Conservation (phyloP, 805 yeast species). For the Candida krabiensis region DNA sequence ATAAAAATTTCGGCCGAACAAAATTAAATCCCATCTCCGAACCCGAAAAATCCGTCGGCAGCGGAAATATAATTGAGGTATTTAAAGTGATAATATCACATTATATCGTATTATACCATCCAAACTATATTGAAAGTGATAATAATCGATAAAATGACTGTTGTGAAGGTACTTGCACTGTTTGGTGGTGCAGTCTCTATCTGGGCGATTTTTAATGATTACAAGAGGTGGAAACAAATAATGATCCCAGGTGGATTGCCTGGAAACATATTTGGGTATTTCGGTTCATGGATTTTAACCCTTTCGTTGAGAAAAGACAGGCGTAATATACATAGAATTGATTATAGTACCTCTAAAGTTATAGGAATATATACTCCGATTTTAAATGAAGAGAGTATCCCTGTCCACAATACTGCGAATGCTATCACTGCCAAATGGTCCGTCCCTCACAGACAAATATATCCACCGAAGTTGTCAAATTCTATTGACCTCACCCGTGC, state of each 20-base stretch:
- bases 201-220: conserved; percentile 1
- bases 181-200: too few species aligned
- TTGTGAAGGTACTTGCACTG: too few species aligned
- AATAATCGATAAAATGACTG: too few species aligned
- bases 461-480: not conserved
- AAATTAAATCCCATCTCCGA: too few species aligned
- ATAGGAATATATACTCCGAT: not conserved
- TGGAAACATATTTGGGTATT: conserved; percentile 1
- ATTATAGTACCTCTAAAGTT: not conserved
- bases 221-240: not conserved
- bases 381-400: not conserved
- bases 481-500: not conserved
- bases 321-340: not conserved
- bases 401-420: not conserved
- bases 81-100: too few species aligned
- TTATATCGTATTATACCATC: too few species aligned
- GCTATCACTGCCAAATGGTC: not conserved
- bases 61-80: too few species aligned
- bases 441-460: conserved; percentile 3
- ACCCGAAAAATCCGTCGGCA: too few species aligned
- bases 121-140: too few species aligned
- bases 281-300: not conserved
- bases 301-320: not conserved
- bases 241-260: conserved; percentile 2
- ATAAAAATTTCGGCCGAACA: too few species aligned